Conservation (phyloP, 768 basidiomycete species). For the Naganishia kalamii region DNA sequence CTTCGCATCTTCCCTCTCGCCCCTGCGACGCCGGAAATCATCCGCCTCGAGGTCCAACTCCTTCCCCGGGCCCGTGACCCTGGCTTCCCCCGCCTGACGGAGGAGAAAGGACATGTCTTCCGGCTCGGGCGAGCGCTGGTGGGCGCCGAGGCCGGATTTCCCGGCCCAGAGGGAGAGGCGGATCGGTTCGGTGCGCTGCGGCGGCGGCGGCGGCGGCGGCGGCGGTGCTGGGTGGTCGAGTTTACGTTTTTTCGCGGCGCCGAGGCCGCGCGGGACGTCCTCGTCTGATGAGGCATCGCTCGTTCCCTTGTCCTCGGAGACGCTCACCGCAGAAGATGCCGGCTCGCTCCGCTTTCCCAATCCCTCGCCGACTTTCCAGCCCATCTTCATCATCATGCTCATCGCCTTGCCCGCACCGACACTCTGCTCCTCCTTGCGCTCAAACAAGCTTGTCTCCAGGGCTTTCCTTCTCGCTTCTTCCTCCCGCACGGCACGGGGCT, state of each 20-base stretch:
- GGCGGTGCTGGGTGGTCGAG: not conserved
- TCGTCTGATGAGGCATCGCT: constrained; percentile 16
- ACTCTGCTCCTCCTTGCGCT: constrained; percentile 11
- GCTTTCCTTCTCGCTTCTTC: constrained; percentile 35
- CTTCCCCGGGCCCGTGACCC: constrained; percentile 19
- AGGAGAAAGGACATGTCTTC: constrained; percentile 15
- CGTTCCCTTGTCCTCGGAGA: not conserved
- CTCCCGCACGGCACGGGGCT: constrained; percentile 29
- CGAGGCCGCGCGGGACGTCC: constrained; percentile 33
- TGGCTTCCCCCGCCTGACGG: constrained; percentile 12
- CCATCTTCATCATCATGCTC: constrained; percentile 46
- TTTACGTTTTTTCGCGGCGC: constrained; percentile 1
- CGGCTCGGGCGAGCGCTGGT: constrained; percentile 36
- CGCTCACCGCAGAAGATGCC: not conserved
- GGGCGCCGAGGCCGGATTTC: constrained; percentile 31
- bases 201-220: not conserved
- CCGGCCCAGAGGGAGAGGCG: constrained; percentile 25
- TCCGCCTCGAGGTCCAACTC: constrained; percentile 34
- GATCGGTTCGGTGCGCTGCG: constrained; percentile 12
- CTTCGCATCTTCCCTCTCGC: constrained; percentile 31
- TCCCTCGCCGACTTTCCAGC: constrained; percentile 45
- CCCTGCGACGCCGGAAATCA: constrained; percentile 34
- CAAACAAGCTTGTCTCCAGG: constrained; percentile 38
- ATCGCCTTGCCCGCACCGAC: constrained; percentile 34
- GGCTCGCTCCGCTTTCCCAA: constrained; percentile 28